phyloP scores from a whole-genome alignment of 441 rosid species.

The Lepidium campestre region DNA sequence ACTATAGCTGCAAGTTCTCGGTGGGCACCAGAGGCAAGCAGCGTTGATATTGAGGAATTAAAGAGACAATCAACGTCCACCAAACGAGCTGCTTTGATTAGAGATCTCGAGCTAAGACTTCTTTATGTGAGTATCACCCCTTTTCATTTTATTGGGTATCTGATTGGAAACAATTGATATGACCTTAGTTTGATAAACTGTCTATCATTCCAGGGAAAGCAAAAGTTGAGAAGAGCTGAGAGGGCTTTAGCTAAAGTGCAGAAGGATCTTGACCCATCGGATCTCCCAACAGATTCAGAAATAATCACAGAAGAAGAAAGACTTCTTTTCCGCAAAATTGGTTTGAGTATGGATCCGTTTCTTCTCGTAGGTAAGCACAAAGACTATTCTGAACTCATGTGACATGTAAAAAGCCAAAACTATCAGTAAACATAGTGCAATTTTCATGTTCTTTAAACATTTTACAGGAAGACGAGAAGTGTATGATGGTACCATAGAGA shows the following conservation, averaged over 20 bases:
- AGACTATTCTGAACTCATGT: constrained; percentile 1
- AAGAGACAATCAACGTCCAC: constrained; percentile 47
- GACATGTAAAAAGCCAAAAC: not conserved
- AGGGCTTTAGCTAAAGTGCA: constrained; percentile 65
- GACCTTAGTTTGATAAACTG: constrained; percentile 10
- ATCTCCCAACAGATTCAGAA: constrained; percentile 76
- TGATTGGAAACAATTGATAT: not conserved
- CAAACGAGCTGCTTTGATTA: constrained; percentile 47
- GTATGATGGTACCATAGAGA: constrained; percentile 77
- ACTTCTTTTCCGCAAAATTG: constrained; percentile 67
- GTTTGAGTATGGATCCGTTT: constrained; percentile 83
- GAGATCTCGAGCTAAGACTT: constrained; percentile 58
- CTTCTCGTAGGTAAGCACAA: constrained; percentile 64
- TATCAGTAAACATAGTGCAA: not conserved
- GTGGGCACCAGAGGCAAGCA: constrained; percentile 61
- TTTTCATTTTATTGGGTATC: not conserved
- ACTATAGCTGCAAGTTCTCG: constrained; percentile 69
- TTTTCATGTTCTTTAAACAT: not conserved
- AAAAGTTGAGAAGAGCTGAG: constrained; percentile 60
- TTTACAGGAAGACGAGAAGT: constrained; percentile 67
- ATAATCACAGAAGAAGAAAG: constrained; percentile 78
- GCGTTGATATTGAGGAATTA: constrained; percentile 53
- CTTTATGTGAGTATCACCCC: constrained; percentile 46
- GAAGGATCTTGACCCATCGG: constrained; percentile 60
- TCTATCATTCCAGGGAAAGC: constrained; percentile 48